phyloP scores from a whole-genome alignment of 352 stramenopile species.

The Globisporangium recalcitrans region DNA sequence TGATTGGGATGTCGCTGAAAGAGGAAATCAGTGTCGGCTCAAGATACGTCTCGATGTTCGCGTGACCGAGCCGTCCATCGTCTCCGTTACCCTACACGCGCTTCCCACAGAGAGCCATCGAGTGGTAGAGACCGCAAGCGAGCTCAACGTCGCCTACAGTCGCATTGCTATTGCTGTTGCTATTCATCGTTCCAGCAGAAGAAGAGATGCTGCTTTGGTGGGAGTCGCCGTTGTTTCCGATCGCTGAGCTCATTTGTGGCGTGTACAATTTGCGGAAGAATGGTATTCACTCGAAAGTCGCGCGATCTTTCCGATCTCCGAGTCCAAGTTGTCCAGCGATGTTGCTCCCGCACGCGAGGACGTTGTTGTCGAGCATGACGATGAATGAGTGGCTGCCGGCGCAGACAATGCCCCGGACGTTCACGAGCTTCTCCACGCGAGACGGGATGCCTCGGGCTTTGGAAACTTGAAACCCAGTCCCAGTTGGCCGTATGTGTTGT shows the following conservation, averaged over 20 bases:
- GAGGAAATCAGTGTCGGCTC: conserved; percentile 33
- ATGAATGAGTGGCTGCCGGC: conserved; percentile 59
- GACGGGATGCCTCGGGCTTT: conserved; percentile 30
- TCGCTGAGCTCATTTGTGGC: neutral
- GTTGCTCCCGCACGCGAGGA: conserved; percentile 57
- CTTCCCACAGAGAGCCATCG: conserved; percentile 35
- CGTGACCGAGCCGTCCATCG: conserved; percentile 57
- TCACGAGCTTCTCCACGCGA: conserved; percentile 48
- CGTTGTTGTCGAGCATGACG: conserved; percentile 43
- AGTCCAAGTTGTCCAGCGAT: conserved; percentile 59
- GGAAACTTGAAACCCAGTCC: conserved; percentile 31
- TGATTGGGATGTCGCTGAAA: conserved; percentile 30
- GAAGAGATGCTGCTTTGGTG: neutral
- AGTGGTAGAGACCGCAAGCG: conserved; percentile 54
- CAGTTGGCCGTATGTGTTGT: conserved; percentile 60
- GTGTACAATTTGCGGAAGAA: conserved; percentile 42
- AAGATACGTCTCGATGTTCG: conserved; percentile 34
- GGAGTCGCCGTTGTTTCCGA: neutral
- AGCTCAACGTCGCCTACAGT: conserved; percentile 30
- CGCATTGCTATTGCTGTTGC: neutral
- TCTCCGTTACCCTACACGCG: conserved; percentile 58
- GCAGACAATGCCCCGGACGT: conserved; percentile 38
- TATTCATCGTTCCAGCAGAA: neutral
- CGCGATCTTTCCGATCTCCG: conserved; percentile 39
- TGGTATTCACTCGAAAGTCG: conserved; percentile 38